phyloP scores from a whole-genome alignment of 78 protist species.

The Speleostelium caveatum region DNA sequence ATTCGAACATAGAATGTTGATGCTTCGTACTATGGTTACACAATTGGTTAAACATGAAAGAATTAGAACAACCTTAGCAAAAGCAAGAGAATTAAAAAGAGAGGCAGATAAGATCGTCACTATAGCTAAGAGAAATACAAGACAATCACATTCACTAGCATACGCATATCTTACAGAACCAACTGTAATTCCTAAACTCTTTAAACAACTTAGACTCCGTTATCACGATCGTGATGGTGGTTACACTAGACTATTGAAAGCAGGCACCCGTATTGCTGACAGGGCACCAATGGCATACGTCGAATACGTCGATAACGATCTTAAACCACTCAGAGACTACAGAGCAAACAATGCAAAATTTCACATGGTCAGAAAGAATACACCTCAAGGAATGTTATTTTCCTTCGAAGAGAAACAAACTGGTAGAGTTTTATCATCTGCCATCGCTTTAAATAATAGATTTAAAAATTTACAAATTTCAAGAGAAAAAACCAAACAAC shows the following conservation, averaged over 20 bases:
- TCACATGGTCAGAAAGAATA: neutral
- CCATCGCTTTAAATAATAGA: slow-evolving; percentile 51
- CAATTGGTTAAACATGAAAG: slow-evolving; percentile 83
- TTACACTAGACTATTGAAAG: slow-evolving; percentile 81
- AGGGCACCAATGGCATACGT: slow-evolving; percentile 81
- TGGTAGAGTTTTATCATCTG: slow-evolving; percentile 54
- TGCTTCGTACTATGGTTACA: slow-evolving; percentile 82
- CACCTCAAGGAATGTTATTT: slow-evolving; percentile 29
- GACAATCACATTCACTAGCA: slow-evolving; percentile 59
- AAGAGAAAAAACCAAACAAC: slow-evolving; percentile 19
- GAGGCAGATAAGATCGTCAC: slow-evolving; percentile 81
- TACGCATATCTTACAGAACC: slow-evolving; percentile 35
- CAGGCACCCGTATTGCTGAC: slow-evolving; percentile 54
- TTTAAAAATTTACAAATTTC: slow-evolving; percentile 26
- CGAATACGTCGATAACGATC: slow-evolving; percentile 78
- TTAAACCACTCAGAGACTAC: slow-evolving; percentile 48
- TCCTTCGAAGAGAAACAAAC: slow-evolving; percentile 33
- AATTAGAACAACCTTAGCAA: slow-evolving; percentile 79
- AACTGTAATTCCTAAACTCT: slow-evolving; percentile 38
- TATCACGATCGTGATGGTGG: slow-evolving; percentile 77
- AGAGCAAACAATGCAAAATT: slow-evolving; percentile 56
- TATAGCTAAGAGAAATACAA: slow-evolving; percentile 73
- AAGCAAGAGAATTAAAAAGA: slow-evolving; percentile 79
- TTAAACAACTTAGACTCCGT: slow-evolving; percentile 49
- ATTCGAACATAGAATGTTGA: slow-evolving; percentile 66